Evolutionary conservation across 2,329 filamentous ascomycete genomes (phyloP), one percentile per base, ranked within the genome.

Genomic region (Lachnellula arida): DNA sequence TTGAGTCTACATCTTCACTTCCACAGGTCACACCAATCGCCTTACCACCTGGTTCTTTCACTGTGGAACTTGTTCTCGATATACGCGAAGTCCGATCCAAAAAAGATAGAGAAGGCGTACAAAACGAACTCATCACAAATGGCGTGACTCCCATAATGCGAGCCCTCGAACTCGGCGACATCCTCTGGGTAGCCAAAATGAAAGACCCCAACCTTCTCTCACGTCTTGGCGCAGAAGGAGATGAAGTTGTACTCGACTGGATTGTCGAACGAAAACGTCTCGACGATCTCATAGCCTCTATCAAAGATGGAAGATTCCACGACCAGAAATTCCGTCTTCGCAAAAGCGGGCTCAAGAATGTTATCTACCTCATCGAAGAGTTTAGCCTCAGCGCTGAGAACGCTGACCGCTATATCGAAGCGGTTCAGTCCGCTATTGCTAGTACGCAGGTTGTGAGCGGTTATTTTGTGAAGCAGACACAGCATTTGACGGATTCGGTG

Each of bases 271-370:
- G 89, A 58, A 94, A 94, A 68, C 79, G 89, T 8, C 78, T 92
- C 0, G 89, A 93, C 66, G 89, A 94, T 68, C 74, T 94, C 47
- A 79, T 93, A n/a, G 76, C 80, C 50, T 91, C 87, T 59, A 90
- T 94, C 72, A 91, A 88, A 70, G 89, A 93, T 60, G 88, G 88
- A 1, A 84, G 89, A 2, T 93, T 91, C 64, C 86, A 87, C 63
- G 89, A 94, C 69, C 89, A 94, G 68, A 93, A 94, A 68, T 93
- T 91, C 67, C 85, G 89, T 1, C 77, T 93, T 11, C 80, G 81
- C 53, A 83, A 83, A 51, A 89, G 84, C 0, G 89, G 89, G 0
- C 77, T 90, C n/a, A 82, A 81, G 56, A 88, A 91, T 63, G 86
- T 92, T 14, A 79, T 90, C 39, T 94, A 93, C 66, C 78, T 94